Conservation (phyloP, 306 rosid genomes). For the Quercus cerris region DNA sequence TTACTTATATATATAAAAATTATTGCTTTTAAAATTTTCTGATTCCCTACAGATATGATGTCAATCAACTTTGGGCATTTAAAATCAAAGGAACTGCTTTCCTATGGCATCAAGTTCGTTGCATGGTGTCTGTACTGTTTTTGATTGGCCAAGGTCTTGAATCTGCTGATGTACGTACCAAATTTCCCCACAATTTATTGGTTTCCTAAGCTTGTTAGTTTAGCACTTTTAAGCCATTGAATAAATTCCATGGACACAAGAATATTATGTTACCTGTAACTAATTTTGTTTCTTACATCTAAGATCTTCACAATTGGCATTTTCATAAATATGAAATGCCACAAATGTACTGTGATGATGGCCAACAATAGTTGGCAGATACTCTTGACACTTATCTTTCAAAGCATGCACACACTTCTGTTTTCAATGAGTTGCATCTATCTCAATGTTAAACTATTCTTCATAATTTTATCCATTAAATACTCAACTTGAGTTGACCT, state of each 20-base stretch:
- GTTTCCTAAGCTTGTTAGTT: not conserved
- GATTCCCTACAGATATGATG: constrained; percentile 57
- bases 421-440: not conserved
- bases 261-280: no score
- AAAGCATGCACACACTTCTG: not conserved
- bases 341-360: not conserved
- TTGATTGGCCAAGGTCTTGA: constrained; percentile 88
- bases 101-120: constrained; percentile 97
- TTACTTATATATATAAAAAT: not conserved
- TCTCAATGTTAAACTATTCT: not conserved
- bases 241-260: not conserved
- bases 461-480: not conserved
- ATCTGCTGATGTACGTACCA: constrained; percentile 72
- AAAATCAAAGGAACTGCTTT: constrained; percentile 84
- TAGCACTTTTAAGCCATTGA: constrained; percentile 1
- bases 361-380: not conserved
- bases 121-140: constrained; percentile 84
- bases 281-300: not conserved
- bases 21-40: constrained; percentile 1
- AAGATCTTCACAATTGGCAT: not conserved
- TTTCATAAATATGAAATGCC: not conserved
- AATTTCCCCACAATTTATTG: constrained; percentile 14
- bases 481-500: not conserved
- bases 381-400: not conserved
- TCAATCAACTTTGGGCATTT: constrained; percentile 68